Conservation (phyloP, 371 early-diverging fungal species). For the Rhizopus delemar region DNA sequence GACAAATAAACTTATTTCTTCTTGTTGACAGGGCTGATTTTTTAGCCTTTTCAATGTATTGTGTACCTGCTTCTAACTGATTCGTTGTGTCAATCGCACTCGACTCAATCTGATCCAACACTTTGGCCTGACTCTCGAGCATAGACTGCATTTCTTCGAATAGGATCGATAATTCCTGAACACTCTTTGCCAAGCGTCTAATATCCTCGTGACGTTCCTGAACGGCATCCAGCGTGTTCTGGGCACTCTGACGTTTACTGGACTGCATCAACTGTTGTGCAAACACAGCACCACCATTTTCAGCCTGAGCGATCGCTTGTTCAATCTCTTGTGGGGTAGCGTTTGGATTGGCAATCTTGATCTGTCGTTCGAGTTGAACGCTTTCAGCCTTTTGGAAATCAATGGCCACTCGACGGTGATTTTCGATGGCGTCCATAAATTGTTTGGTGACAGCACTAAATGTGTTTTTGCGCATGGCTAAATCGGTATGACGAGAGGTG, state of each 20-base stretch:
- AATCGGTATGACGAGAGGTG: slow-evolving; percentile 38
- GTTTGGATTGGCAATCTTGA: slow-evolving; percentile 50
- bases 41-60: slow-evolving; percentile 38
- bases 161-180: slow-evolving; percentile 43
- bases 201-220: slow-evolving; percentile 57
- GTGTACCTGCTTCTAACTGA: slow-evolving; percentile 39
- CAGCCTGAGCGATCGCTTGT: slow-evolving; percentile 44
- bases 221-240: slow-evolving; percentile 49
- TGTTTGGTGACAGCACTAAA: slow-evolving; percentile 44
- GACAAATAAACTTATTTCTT: slow-evolving; percentile 55
- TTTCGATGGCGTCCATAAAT: slow-evolving; percentile 49
- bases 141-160: slow-evolving; percentile 52
- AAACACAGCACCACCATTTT: slow-evolving; percentile 50
- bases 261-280: slow-evolving; percentile 49
- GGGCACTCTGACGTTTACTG: slow-evolving; percentile 43
- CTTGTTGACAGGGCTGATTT: slow-evolving; percentile 40
- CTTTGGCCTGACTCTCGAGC: slow-evolving; percentile 45
- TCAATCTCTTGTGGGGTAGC: slow-evolving; percentile 52
- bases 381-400: slow-evolving; percentile 52
- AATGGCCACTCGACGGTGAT: slow-evolving; percentile 40
- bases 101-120: slow-evolving; percentile 43
- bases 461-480: slow-evolving; percentile 50
- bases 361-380: slow-evolving; percentile 47
- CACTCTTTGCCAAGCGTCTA: slow-evolving; percentile 43
- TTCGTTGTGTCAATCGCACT: slow-evolving; percentile 36